Percentiles rank a stretch among this genome's conserved stretches.
These are phyloP conservation scores for Gremmenia infestans DNA, from an alignment of 2,329 filamentous ascomycete genomes.

Conservation along the genomic window DNA sequence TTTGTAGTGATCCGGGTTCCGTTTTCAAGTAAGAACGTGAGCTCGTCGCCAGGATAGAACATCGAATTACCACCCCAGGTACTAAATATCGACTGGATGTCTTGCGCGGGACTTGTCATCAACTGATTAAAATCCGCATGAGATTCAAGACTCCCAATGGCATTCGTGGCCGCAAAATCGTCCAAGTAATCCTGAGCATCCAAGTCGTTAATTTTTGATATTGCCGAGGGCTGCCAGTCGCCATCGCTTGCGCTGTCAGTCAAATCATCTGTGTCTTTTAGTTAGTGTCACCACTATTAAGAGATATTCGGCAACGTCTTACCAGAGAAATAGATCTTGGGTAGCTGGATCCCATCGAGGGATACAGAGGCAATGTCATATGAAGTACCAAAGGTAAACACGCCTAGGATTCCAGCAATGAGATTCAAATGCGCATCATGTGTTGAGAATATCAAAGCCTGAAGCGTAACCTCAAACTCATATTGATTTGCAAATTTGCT, in stretches of 20 bases:
- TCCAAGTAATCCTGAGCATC: slow-evolving; percentile 44
- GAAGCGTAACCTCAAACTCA: slow-evolving; percentile 51
- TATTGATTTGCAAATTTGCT: slow-evolving; percentile 46
- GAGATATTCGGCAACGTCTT: not conserved
- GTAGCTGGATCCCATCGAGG: slow-evolving; percentile 42
- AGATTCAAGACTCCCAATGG: slow-evolving; percentile 31
- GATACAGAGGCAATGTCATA: slow-evolving; percentile 54
- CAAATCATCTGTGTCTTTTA: slow-evolving; percentile 12
- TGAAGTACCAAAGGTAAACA: slow-evolving; percentile 45
- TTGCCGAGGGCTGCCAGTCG: slow-evolving; percentile 36
- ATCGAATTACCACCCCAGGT: slow-evolving; percentile 33
- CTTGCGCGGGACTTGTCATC: slow-evolving; percentile 19
- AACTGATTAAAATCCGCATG: slow-evolving; percentile 36
- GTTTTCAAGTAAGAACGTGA: slow-evolving; percentile 34
- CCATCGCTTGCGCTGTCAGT: slow-evolving; percentile 32
- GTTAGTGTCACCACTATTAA: not conserved
- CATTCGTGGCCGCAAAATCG: slow-evolving; percentile 35
- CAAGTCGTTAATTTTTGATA: slow-evolving; percentile 50
- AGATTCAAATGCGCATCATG: slow-evolving; percentile 61
- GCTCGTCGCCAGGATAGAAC: slow-evolving; percentile 36
- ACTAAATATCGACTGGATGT: slow-evolving; percentile 34
- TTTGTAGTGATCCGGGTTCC: slow-evolving; percentile 30
- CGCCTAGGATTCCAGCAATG: slow-evolving; percentile 43
- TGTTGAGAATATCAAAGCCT: slow-evolving; percentile 42
- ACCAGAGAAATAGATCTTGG: slow-evolving; percentile 31